phyloP scores from a whole-genome alignment of 441 rosid genomes.

The Erodium texanum region DNA sequence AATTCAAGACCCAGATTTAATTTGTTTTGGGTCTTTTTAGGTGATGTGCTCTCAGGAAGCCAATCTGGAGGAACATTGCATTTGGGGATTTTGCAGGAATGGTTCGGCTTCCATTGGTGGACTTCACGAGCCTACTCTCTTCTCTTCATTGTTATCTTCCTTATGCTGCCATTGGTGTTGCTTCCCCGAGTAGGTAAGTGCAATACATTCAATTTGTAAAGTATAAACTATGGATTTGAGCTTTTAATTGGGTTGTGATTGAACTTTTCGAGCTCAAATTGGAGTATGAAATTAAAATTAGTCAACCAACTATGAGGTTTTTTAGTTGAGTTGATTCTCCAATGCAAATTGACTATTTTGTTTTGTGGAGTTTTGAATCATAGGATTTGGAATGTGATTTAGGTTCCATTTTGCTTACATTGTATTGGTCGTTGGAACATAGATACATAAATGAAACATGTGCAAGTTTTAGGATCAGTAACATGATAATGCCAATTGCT shows the following conservation, averaged over 20 bases:
- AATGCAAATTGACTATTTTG: no score
- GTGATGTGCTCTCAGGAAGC: slow-evolving; percentile 46
- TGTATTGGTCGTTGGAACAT: background rate
- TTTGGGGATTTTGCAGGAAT: slow-evolving; percentile 37
- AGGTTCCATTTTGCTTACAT: background rate
- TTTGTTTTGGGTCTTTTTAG: slow-evolving; percentile 14
- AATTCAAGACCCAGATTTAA: background rate
- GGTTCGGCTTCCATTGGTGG: slow-evolving; percentile 42
- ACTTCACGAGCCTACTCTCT: slow-evolving; percentile 27
- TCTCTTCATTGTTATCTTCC: slow-evolving; percentile 26
- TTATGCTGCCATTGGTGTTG: slow-evolving; percentile 34
- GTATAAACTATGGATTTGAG: no score
- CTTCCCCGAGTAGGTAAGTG: slow-evolving; percentile 32
- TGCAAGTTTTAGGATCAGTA: background rate
- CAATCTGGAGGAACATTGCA: slow-evolving; percentile 29
- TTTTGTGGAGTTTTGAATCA: background rate
- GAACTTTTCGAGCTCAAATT: no score
- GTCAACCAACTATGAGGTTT: no score
- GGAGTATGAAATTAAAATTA: no score
- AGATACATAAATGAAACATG: background rate
- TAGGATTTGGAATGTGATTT: background rate
- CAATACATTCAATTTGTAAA: no score
- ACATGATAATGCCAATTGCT: background rate
- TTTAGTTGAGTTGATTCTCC: no score
- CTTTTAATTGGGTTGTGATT: no score